Base-by-base conservation (phyloP, 2,329 filamentous ascomycete genomes). In the Paradendryphiella salina region DNA sequence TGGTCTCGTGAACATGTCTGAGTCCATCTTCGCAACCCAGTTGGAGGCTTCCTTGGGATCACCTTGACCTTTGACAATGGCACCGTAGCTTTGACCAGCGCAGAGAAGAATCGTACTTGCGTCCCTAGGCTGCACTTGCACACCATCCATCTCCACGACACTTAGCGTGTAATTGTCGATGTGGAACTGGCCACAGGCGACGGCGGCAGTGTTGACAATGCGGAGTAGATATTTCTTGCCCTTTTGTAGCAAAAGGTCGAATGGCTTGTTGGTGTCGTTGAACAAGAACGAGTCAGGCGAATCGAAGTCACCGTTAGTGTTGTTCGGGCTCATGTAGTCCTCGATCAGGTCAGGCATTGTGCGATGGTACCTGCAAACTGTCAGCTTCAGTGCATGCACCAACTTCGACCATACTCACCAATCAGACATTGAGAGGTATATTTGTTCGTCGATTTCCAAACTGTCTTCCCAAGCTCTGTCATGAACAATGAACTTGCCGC, bases 151-250 rank as follows among this genome's bases (percentile, higher is more conserved):
- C 17, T 64, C 60, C 2, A 52, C 50, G 10, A 52, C 50, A 15
- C 18, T 44, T 7, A 52, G 34, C 17, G 20, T 39, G 32, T 77
- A 75, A 6, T 66, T 66, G 46, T 77, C 75, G 33, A 77, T 73
- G 43, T 68, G 71, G 60, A 78, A 77, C 49, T 73, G 73, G 59
- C 71, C 76, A 14, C 70, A 73, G 0, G 73, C 72, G 33, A 77
- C 65, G 17, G 75, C 74, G 9, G 71, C 70, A 13, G 61, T 56
- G 54, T 90, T 89, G 58, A 88, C 77, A 49, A 90, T 79, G 9
- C 86, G 82, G 32, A 90, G 71, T 26, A 85, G 80, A 59, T 89
- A 87, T 1, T 76, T 79, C 35, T 80, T 77, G 4, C 80, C 79
- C 4, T 79, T 75, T 10, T 76, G 64, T n/a, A 79, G 68, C 2